Evolutionary conservation across 768 basidiomycete genomes (phyloP).

Genomic region (Phylloporus rhodoxanthus): DNA sequence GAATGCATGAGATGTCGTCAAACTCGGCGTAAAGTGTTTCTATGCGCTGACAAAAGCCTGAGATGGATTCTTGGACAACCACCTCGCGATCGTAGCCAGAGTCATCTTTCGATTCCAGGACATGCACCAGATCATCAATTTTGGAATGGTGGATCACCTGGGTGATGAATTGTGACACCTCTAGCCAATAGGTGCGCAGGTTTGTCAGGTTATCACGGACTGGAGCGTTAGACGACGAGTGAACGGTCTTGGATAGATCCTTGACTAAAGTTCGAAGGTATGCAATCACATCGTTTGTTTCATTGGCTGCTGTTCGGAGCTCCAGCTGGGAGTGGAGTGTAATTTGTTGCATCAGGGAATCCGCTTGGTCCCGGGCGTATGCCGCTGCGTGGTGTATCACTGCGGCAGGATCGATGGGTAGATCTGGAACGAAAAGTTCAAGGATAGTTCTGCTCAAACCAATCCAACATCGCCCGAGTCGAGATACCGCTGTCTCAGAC

Average conservation of each 20-base stretch:
- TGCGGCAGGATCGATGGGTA: conserved; percentile 82
- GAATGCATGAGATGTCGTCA: conserved; percentile 60
- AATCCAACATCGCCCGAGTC: conserved; percentile 52
- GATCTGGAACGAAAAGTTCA: conserved; percentile 72
- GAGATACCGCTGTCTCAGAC: conserved; percentile 26
- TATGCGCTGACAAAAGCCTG: conserved; percentile 72
- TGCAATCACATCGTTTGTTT: conserved; percentile 41
- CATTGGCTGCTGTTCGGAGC: conserved; percentile 48
- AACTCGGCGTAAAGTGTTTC: conserved; percentile 62
- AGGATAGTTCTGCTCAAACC: conserved; percentile 54
- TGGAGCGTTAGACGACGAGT: conserved; percentile 26
- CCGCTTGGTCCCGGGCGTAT: conserved; percentile 40
- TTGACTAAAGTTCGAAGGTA: conserved; percentile 39
- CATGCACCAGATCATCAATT: conserved; percentile 41
- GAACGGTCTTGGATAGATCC: conserved; percentile 25
- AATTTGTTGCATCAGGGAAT: conserved; percentile 43
- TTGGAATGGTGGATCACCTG: conserved; percentile 49
- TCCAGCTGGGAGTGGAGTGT: conserved; percentile 54
- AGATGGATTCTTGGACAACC: conserved; percentile 72
- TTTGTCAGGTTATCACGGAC: conserved; percentile 39
- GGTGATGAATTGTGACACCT: conserved; percentile 67
- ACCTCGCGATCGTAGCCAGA: conserved; percentile 51
- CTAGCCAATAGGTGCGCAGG: conserved; percentile 65
- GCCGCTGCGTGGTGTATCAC: conserved; percentile 43
- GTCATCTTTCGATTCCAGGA: conserved; percentile 33